Conservation (phyloP, 192 early-diverging fungal species). For the Pilaira anomala region DNA sequence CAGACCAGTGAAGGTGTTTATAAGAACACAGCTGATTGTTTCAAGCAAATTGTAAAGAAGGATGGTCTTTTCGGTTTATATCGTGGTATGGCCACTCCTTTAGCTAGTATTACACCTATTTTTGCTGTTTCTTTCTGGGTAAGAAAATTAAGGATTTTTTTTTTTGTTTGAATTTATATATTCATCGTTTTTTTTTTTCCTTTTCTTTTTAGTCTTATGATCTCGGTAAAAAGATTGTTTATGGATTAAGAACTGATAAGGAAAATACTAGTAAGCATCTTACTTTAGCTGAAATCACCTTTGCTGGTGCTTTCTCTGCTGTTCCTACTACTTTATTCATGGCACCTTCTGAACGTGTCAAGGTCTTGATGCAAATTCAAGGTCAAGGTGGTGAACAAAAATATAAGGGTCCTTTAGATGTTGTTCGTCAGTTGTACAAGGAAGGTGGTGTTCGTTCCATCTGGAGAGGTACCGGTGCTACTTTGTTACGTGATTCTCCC, state of each 20-base stretch:
- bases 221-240: slow-evolving; percentile 72
- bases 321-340: slow-evolving; percentile 92
- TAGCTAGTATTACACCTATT: slow-evolving; percentile 93
- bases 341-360: slow-evolving; percentile 94
- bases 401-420: slow-evolving; percentile 94
- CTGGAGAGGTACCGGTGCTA: slow-evolving; percentile 93
- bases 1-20: slow-evolving; percentile 84
- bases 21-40: slow-evolving; percentile 86
- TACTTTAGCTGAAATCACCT: slow-evolving; percentile 72
- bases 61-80: slow-evolving; percentile 92
- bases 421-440: slow-evolving; percentile 73
- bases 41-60: slow-evolving; percentile 85
- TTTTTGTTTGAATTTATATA: slow-evolving; percentile 30
- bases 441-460: slow-evolving; percentile 85
- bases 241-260: slow-evolving; percentile 23
- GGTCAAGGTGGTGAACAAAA: slow-evolving; percentile 53
- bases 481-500: slow-evolving; percentile 88
- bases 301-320: slow-evolving; percentile 94
- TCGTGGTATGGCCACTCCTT: slow-evolving; percentile 91
- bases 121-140: slow-evolving; percentile 95
- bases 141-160: no score
- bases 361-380: slow-evolving; percentile 86
- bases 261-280: slow-evolving; percentile 61
- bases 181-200: slow-evolving; percentile 12
- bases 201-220: slow-evolving; percentile 55